Percentiles rank a stretch among this genome's conserved stretches.
phyloP scores from a whole-genome alignment of 176 grass and related monocot species.

The Lolium rigidum region DNA sequence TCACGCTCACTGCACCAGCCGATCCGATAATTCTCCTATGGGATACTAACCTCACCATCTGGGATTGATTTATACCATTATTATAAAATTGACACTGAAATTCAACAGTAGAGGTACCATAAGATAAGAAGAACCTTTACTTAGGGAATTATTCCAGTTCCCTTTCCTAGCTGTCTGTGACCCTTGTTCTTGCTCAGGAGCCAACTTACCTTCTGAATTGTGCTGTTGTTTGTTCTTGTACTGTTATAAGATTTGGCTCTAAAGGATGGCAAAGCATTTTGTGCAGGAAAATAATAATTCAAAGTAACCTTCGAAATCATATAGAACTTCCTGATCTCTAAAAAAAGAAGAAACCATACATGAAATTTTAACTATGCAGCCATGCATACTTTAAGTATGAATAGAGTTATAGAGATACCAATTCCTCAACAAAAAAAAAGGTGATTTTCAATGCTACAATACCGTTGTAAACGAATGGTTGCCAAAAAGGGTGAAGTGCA shows the following conservation, averaged over 20 bases:
- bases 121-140: slow-evolving; percentile 23
- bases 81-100: slow-evolving; percentile 35
- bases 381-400: too few species aligned
- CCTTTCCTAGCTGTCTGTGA: slow-evolving; percentile 43
- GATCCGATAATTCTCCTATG: not conserved
- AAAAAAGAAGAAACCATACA: not conserved
- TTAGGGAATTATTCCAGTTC: slow-evolving; percentile 42
- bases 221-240: slow-evolving; percentile 36
- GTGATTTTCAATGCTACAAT: not conserved
- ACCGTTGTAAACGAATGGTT: not conserved
- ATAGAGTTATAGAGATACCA: not conserved
- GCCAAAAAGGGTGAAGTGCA: not conserved
- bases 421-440: not conserved
- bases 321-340: not conserved
- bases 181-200: slow-evolving; percentile 43
- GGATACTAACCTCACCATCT: slow-evolving; percentile 35
- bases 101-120: slow-evolving; percentile 20
- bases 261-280: slow-evolving; percentile 24
- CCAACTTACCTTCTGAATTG: slow-evolving; percentile 39
- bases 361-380: not conserved
- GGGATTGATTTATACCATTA: slow-evolving; percentile 38
- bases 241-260: slow-evolving; percentile 12
- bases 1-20: not conserved
- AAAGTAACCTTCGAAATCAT: too few species aligned
- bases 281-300: slow-evolving; percentile 21